Percentiles rank a stretch among this genome's conserved stretches.
Evolutionary conservation across 1,284 basidiomycete genomes (phyloP).

Genomic region (Mycocalia duriaeana): DNA sequence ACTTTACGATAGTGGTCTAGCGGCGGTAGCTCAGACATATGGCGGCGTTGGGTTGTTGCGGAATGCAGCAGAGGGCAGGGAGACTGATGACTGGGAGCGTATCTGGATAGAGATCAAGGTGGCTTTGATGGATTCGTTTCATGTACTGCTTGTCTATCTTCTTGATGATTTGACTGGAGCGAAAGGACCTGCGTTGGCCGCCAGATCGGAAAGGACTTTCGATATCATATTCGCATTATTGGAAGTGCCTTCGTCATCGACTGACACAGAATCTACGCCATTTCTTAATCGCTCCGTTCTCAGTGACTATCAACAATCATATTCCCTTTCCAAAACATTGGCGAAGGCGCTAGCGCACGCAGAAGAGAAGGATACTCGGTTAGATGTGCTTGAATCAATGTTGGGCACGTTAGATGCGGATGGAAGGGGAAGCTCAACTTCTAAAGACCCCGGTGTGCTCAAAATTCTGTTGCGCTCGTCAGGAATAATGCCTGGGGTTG

Average conservation of each 20-base stretch:
- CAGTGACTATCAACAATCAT: slow-evolving; percentile 65
- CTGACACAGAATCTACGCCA: slow-evolving; percentile 32
- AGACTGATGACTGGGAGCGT: slow-evolving; percentile 59
- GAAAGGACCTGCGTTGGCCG: no score
- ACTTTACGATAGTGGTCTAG: slow-evolving; percentile 54
- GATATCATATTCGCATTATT: slow-evolving; percentile 55
- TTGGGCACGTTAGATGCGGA: slow-evolving; percentile 35
- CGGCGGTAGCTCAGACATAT: slow-evolving; percentile 50
- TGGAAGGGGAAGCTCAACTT: slow-evolving; percentile 2
- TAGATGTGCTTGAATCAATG: slow-evolving; percentile 50
- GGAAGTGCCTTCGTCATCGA: slow-evolving; percentile 33
- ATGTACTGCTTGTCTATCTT: slow-evolving; percentile 47
- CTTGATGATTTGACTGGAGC: no score
- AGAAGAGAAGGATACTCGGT: slow-evolving; percentile 48
- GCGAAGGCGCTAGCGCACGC: slow-evolving; percentile 37
- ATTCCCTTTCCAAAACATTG: slow-evolving; percentile 50
- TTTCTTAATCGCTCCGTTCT: slow-evolving; percentile 64
- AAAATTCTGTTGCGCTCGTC: slow-evolving; percentile 58
- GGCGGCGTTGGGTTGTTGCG: slow-evolving; percentile 42
- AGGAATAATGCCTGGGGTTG: slow-evolving; percentile 44
- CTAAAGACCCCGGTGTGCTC: slow-evolving; percentile 48
- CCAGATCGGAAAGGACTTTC: no score
- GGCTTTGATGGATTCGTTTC: slow-evolving; percentile 63
- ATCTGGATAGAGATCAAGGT: slow-evolving; percentile 70
- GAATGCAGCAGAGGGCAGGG: slow-evolving; percentile 19